Conservation (phyloP, 495 filamentous ascomycete genomes). For the Neurospora terricola region DNA sequence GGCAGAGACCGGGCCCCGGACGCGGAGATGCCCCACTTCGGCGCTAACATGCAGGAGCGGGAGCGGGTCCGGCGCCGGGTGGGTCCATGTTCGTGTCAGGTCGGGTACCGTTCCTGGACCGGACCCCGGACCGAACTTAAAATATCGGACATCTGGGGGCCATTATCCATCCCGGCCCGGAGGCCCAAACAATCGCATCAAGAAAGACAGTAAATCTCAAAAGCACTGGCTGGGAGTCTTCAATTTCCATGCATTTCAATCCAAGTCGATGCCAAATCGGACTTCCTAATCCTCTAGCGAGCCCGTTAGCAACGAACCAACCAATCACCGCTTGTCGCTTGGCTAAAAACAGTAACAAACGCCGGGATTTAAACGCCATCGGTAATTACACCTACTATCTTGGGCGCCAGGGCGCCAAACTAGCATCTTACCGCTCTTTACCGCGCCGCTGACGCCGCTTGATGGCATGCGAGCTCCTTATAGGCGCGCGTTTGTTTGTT, state of each 20-base stretch:
- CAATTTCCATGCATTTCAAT: background rate
- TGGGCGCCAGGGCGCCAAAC: background rate
- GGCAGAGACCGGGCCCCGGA: background rate
- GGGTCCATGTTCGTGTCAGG: background rate
- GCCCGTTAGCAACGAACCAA: background rate
- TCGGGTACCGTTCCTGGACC: background rate
- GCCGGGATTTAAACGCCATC: background rate
- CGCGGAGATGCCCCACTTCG: background rate
- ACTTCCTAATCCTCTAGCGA: too few species aligned
- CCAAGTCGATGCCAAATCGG: too few species aligned
- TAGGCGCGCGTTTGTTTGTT: too few species aligned
- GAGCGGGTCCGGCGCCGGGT: background rate
- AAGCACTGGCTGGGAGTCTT: background rate
- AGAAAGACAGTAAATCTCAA: fast-evolving
- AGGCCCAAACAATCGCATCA: background rate
- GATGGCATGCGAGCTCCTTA: too few species aligned
- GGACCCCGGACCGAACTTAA: background rate
- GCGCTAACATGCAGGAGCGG: background rate
- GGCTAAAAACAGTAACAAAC: background rate
- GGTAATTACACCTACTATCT: background rate
- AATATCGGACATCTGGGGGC: background rate
- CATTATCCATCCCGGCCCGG: background rate
- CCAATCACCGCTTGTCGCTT: background rate
- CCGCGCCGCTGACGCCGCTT: background rate
- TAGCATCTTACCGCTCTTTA: background rate